Conservation (phyloP, 2,329 filamentous ascomycete genomes). For the Cordyceps pruinosa region DNA sequence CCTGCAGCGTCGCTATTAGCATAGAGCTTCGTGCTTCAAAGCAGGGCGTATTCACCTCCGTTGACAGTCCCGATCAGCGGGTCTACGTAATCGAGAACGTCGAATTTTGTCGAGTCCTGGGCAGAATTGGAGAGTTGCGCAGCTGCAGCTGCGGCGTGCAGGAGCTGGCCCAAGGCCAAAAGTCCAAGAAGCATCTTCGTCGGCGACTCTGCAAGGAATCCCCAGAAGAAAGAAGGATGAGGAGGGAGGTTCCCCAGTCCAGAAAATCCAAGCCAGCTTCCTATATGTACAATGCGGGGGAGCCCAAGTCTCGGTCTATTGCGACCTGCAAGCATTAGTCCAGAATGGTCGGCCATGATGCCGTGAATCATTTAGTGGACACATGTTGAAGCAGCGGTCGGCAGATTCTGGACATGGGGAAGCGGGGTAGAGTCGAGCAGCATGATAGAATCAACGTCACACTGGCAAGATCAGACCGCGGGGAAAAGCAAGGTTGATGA, state of each 20-base stretch:
- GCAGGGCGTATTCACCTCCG: slow-evolving; percentile 15
- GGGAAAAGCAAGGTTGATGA: neutral
- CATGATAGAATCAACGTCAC: neutral
- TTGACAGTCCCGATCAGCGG: slow-evolving; percentile 23
- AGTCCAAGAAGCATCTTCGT: slow-evolving; percentile 1
- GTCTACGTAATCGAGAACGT: slow-evolving; percentile 20
- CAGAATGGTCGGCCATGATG: slow-evolving; percentile 7
- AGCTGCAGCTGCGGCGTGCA: neutral
- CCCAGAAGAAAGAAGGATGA: neutral
- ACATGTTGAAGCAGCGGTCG: neutral
- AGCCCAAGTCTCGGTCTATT: neutral
- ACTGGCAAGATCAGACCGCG: neutral
- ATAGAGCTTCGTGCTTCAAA: neutral
- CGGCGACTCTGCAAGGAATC: neutral
- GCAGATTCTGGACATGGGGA: neutral
- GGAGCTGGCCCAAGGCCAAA: neutral
- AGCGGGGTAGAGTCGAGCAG: neutral
- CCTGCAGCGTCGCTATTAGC: slow-evolving; percentile 10
- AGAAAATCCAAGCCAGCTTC: neutral
- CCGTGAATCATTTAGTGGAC: neutral
- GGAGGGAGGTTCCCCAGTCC: neutral
- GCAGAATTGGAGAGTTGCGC: neutral
- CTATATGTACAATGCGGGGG: neutral
- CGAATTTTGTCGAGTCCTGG: slow-evolving; percentile 5
- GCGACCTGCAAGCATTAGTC: neutral